Evolutionary conservation across 2,329 filamentous ascomycete genomes (phyloP), one percentile per base, ranked within the genome.

Genomic region (Monilinia fructicola): DNA sequence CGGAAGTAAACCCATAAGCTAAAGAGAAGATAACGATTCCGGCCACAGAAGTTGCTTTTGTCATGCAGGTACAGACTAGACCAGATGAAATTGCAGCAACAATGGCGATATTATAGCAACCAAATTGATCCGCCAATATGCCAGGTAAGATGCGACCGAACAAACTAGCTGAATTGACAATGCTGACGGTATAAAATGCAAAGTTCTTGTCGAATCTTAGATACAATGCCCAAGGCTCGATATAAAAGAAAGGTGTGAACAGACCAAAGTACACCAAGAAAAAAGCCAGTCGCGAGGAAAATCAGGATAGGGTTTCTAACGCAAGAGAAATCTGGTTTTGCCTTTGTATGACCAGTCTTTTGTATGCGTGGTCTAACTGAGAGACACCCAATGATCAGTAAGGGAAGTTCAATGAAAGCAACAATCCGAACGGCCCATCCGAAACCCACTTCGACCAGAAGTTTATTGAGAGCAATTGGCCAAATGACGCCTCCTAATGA

Each of bases 171-270:
- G 44, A 55, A 40, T 66, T 85, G 44, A 86, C 74, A 35, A 87
- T 80, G 0, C 83, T 73, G 26, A 86, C 73, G 16, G 85, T 76
- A 70, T 86, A 85, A 21, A 77, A 75, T 1, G 82, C 79, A 4
- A 87, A 76, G 4, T 75, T 70, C 2, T 72, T 46, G 67, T 78
- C 77, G 76, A 86, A 82, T 53, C 82, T 83, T 54, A 79, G 76
- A 1, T 74, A 67, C 35, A 78, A 70, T 0, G 81, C 82, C 61
- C 82, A 75, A 1, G 81, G 65, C 52, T 64, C 64, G 4, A 73
- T 73, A 66, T 80, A 86, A 67, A 79, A 81, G 67, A 82, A 79
- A 5, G 84, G 83, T 18, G 84, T 73, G 71, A 84, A 84, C 64
- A 83, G 79, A 35, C 83, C 83, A 35, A 60, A 68, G 65, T 54